These are phyloP conservation scores for Debaryomyces udenii DNA, from an alignment of 1,139 yeast genomes.

Conservation along the genomic window DNA sequence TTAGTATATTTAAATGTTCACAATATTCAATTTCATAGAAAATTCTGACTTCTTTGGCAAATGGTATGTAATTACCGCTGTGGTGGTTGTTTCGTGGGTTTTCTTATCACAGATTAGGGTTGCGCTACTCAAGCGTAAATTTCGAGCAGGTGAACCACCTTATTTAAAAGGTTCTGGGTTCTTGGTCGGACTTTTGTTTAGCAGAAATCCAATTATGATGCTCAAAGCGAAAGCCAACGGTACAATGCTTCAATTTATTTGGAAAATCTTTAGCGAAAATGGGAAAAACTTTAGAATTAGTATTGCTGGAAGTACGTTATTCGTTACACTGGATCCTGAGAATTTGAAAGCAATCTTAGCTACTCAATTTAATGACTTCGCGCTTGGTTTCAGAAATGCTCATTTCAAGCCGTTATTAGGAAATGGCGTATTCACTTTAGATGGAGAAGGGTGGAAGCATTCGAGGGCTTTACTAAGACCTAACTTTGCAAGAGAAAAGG, in stretches of 20 bases:
- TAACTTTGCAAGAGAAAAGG: conserved; percentile 58
- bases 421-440: conserved; percentile 59
- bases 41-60: too few relatives aligned
- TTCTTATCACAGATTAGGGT: conserved; percentile 3
- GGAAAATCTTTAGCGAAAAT: conserved; percentile 15
- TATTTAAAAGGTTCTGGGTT: conserved; percentile 9
- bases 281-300: conserved; percentile 15
- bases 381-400: conserved; percentile 50
- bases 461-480: conserved; percentile 61
- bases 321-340: conserved; percentile 39
- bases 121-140: conserved; percentile 8
- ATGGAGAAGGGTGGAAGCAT: conserved; percentile 60
- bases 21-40: too few relatives aligned
- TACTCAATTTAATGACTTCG: conserved; percentile 53
- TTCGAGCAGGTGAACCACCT: conserved; percentile 10
- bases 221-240: conserved; percentile 25
- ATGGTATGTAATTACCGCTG: conserved; percentile 6
- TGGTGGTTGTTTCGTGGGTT: conserved; percentile 1
- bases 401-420: conserved; percentile 51
- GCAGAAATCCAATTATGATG: conserved; percentile 10
- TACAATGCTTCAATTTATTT: conserved; percentile 21
- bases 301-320: conserved; percentile 23
- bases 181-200: conserved; percentile 10
- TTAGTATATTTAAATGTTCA: too few relatives aligned
- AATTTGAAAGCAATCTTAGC: conserved; percentile 44